Conservation (phyloP, 176 grass and related monocot genomes). For the Dactylis glomerata region DNA sequence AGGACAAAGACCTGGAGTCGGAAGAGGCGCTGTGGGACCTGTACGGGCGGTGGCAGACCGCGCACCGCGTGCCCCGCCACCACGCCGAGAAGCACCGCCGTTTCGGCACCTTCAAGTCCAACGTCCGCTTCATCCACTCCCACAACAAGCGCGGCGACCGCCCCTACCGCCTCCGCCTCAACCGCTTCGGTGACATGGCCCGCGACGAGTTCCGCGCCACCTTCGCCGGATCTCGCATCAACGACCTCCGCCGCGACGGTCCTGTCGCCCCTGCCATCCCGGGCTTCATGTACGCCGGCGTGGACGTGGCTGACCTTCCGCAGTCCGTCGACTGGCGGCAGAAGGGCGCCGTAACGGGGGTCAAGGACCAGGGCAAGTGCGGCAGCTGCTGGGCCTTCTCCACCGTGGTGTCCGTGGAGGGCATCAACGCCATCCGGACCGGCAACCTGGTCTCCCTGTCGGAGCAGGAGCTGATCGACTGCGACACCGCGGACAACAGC, state of each 20-base stretch:
- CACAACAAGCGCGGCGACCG: conserved; percentile 57
- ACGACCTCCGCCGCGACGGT: conserved; percentile 15
- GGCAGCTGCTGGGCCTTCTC: conserved; percentile 95
- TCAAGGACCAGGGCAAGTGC: conserved; percentile 75
- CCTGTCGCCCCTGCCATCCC: background rate
- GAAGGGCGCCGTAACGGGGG: conserved; percentile 45
- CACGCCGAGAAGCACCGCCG: conserved; percentile 60
- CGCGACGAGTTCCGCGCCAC: conserved; percentile 48
- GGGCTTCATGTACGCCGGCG: conserved; percentile 55
- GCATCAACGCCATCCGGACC: background rate
- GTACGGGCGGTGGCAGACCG: conserved; percentile 70
- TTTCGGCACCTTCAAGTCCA: conserved; percentile 69
- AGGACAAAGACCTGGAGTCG: conserved; percentile 55
- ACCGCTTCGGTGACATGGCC: conserved; percentile 74
- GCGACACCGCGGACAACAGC: conserved; percentile 2
- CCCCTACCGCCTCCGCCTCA: conserved; percentile 62
- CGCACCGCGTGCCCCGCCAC: conserved; percentile 47
- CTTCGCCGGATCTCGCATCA: conserved; percentile 43
- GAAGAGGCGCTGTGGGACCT: conserved; percentile 69
- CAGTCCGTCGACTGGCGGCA: conserved; percentile 57
- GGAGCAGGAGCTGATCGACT: conserved; percentile 87
- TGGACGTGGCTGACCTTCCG: conserved; percentile 21
- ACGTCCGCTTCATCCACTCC: conserved; percentile 69
- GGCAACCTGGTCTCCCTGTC: conserved; percentile 61
- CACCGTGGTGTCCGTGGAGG: conserved; percentile 75